A percentile compares a stretch with the other conserved stretches of the same genome.
phyloP scores from a whole-genome alignment of 108 stramenopile genomes.

The Cyclotella kingstonii region DNA sequence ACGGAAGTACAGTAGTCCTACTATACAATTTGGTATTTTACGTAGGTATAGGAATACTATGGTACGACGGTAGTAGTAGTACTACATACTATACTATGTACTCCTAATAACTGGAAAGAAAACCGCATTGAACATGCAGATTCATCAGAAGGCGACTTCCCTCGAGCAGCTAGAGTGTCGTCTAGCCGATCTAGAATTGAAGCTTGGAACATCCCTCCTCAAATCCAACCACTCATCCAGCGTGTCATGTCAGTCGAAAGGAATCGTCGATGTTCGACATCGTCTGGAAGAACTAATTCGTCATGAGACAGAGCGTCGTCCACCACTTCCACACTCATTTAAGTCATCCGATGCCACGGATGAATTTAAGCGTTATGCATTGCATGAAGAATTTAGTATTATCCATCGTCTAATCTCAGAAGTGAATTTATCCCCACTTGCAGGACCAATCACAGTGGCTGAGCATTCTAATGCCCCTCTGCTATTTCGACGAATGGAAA shows the following conservation, averaged over 20 bases:
- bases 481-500: conserved; percentile 61
- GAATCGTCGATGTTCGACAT: conserved; percentile 5
- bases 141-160: too few species aligned
- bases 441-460: conserved; percentile 21
- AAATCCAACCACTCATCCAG: not conserved
- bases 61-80: too few species aligned
- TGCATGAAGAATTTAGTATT: conserved; percentile 38
- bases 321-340: conserved; percentile 7
- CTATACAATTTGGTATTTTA: too few species aligned
- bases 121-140: too few species aligned
- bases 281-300: conserved; percentile 40
- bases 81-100: too few species aligned
- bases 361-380: conserved; percentile 16
- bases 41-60: too few species aligned
- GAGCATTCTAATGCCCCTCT: conserved; percentile 33
- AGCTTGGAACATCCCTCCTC: conserved; percentile 14
- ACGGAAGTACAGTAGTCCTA: too few species aligned
- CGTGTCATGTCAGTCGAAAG: not conserved
- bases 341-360: conserved; percentile 9
- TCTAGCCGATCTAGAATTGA: conserved; percentile 26
- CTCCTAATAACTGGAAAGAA: too few species aligned
- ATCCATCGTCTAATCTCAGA: conserved; percentile 33
- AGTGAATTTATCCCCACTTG: conserved; percentile 29
- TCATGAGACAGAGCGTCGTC: conserved; percentile 11
- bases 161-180: conserved; percentile 29